phyloP scores from a whole-genome alignment of 2,329 filamentous ascomycete genomes.

The Fusarium vanettenii region DNA sequence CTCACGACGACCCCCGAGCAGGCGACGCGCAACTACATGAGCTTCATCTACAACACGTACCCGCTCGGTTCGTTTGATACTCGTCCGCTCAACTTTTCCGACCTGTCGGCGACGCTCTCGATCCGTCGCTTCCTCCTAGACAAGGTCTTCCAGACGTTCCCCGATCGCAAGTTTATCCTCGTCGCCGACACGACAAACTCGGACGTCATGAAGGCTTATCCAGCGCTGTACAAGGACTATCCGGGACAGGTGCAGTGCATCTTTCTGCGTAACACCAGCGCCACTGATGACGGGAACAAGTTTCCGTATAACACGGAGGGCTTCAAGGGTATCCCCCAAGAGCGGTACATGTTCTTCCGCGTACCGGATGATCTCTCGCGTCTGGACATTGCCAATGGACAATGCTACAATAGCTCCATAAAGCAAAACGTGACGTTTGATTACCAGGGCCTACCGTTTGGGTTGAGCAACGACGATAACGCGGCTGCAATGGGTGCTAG shows the following conservation, averaged over 20 bases:
- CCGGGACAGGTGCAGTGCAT: slow-evolving; percentile 82
- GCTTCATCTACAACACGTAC: slow-evolving; percentile 82
- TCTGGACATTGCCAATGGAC: slow-evolving; percentile 74
- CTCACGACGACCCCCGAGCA: slow-evolving; percentile 85
- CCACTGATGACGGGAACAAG: slow-evolving; percentile 73
- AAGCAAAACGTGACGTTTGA: slow-evolving; percentile 79
- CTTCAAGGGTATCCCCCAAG: slow-evolving; percentile 74
- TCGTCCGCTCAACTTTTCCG: slow-evolving; percentile 82
- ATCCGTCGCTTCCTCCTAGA: slow-evolving; percentile 77
- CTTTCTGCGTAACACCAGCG: slow-evolving; percentile 78
- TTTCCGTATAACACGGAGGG: slow-evolving; percentile 82
- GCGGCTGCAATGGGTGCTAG: slow-evolving; percentile 40
- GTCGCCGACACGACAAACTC: slow-evolving; percentile 81
- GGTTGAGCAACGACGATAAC: slow-evolving; percentile 50
- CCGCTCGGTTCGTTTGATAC: slow-evolving; percentile 83
- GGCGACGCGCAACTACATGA: slow-evolving; percentile 81
- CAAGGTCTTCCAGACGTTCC: slow-evolving; percentile 81
- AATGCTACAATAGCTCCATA: slow-evolving; percentile 74
- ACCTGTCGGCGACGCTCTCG: slow-evolving; percentile 75
- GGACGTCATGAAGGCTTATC: slow-evolving; percentile 78
- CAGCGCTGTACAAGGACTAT: slow-evolving; percentile 71
- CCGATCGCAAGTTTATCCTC: slow-evolving; percentile 79
- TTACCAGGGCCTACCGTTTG: slow-evolving; percentile 69
- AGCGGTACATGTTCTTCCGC: slow-evolving; percentile 83
- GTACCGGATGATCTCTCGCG: slow-evolving; percentile 75